Conservation (phyloP, 768 basidiomycete genomes). For the Asterophora lycoperdoides region DNA sequence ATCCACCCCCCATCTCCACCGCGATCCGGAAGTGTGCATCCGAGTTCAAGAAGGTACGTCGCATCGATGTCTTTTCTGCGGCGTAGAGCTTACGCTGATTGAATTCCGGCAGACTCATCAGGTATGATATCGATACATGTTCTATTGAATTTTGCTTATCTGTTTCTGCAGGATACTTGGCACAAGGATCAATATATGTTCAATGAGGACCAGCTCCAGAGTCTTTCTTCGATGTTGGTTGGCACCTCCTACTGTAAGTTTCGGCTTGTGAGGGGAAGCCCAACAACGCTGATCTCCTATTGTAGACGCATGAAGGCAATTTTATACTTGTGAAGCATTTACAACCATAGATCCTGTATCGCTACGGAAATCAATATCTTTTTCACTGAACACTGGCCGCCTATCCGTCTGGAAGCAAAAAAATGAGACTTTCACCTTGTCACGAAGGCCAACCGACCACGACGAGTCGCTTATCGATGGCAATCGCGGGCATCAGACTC, state of each 20-base stretch:
- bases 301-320: constrained; percentile 12
- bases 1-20: constrained; percentile 87
- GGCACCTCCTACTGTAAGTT: constrained; percentile 84
- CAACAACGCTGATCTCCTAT: neutral
- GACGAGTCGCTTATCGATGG: constrained; percentile 17
- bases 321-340: neutral
- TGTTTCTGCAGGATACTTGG: constrained; percentile 71
- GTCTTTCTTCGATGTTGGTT: constrained; percentile 82
- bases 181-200: constrained; percentile 84
- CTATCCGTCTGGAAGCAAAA: too few species aligned
- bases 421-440: neutral
- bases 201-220: constrained; percentile 86
- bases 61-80: constrained; percentile 6
- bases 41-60: constrained; percentile 74
- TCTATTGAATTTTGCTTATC: constrained; percentile 11
- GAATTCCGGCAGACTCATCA: constrained; percentile 50
- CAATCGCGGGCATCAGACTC: constrained; percentile 12
- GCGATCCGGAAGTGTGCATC: constrained; percentile 84
- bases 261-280: neutral
- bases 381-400: too few species aligned
- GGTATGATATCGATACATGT: constrained; percentile 31
- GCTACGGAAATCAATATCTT: too few species aligned
- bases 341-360: neutral
- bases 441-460: neutral
- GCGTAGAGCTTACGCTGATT: constrained; percentile 14